Evolutionary conservation across 495 filamentous ascomycete genomes (phyloP).

Genomic region (Penicilliopsis zonata): DNA sequence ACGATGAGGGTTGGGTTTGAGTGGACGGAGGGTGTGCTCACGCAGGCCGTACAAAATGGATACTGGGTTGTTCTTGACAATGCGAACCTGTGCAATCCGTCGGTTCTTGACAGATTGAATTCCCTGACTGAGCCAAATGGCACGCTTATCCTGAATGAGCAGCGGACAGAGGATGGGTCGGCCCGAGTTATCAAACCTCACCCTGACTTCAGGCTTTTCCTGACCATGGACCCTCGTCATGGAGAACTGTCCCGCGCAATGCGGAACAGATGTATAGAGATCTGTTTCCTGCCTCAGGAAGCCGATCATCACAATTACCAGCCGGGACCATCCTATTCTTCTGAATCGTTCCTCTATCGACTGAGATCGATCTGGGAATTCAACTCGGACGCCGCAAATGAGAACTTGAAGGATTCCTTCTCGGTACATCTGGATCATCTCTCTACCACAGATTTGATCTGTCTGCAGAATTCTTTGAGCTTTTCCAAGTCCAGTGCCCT

Average conservation of each 20-base stretch:
- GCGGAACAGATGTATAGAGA: conserved; percentile 88
- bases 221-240: conserved; percentile 87
- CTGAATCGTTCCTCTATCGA: conserved; percentile 39
- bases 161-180: conserved; percentile 69
- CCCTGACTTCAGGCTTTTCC: conserved; percentile 79
- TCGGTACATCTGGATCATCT: conserved; percentile 44
- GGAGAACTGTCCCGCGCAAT: conserved; percentile 94
- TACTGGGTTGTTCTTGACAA: conserved; percentile 94
- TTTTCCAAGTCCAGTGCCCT: conserved; percentile 11
- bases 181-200: conserved; percentile 72
- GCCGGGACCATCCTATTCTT: conserved; percentile 25
- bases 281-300: conserved; percentile 49
- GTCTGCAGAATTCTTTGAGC: conserved; percentile 24
- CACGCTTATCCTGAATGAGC: conserved; percentile 79
- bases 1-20: conserved; percentile 66
- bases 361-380: conserved; percentile 34
- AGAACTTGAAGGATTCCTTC: conserved; percentile 12
- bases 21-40: conserved; percentile 88
- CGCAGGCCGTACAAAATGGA: conserved; percentile 74
- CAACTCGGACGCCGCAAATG: conserved; percentile 9
- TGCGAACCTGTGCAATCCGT: conserved; percentile 90
- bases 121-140: conserved; percentile 89
- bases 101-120: conserved; percentile 89
- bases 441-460: conserved; percentile 34
- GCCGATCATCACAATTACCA: conserved; percentile 8